Percentiles rank a stretch among this genome's conserved stretches.
Evolutionary conservation across 108 stramenopile species (phyloP).

Genomic region (Cyclostephanos tholiformis): DNA sequence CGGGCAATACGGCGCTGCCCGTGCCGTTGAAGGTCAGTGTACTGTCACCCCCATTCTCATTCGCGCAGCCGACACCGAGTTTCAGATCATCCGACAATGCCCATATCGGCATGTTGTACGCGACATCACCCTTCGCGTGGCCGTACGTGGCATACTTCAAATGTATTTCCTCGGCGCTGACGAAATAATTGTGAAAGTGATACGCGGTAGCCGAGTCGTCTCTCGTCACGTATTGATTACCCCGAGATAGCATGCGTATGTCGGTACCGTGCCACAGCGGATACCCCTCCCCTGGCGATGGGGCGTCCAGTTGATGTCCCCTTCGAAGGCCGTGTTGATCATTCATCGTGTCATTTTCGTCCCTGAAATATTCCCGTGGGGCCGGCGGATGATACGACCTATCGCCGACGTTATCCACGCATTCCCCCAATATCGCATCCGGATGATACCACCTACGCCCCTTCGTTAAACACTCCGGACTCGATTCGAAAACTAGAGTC

Average conservation of each 20-base stretch:
- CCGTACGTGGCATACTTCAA: conserved; percentile 59
- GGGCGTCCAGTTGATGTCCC: conserved; percentile 6
- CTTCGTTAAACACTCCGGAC: conserved; percentile 44
- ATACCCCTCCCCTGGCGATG: background rate
- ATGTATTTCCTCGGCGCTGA: conserved; percentile 28
- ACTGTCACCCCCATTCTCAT: conserved; percentile 15
- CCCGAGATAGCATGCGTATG: conserved; percentile 24
- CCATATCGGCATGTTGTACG: conserved; percentile 30
- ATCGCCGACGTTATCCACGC: conserved; percentile 58
- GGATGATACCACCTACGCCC: conserved; percentile 49
- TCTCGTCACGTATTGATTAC: background rate
- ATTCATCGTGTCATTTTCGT: background rate
- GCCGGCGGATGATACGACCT: conserved; percentile 27
- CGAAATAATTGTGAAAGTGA: conserved; percentile 70
- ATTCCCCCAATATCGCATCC: conserved; percentile 60
- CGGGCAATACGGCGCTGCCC: conserved; percentile 12
- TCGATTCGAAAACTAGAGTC: conserved; percentile 44
- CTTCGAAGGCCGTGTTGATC: conserved; percentile 21
- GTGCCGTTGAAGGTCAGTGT: background rate
- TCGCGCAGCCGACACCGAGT: conserved; percentile 36
- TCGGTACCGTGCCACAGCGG: conserved; percentile 41
- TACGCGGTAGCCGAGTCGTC: conserved; percentile 47
- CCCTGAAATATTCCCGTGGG: conserved; percentile 2
- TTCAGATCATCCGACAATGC: conserved; percentile 27
- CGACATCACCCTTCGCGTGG: conserved; percentile 37